Evolutionary conservation across 352 stramenopile species (phyloP).

Genomic region (Pythium vanterpoolii): DNA sequence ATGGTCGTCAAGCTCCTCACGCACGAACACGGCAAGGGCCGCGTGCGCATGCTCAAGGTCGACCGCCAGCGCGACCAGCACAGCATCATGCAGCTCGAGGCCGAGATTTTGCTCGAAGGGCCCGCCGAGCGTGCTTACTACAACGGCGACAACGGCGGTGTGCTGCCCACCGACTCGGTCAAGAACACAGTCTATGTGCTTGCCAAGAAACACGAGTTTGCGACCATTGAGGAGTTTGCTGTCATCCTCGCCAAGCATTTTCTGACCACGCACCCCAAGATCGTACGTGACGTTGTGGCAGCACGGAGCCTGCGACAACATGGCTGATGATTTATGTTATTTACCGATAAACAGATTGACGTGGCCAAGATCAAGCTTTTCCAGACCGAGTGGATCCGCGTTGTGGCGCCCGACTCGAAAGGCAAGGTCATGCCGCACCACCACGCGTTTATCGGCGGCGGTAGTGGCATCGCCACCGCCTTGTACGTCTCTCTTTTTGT

Average conservation of each 20-base stretch:
- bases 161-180: constrained; percentile 87
- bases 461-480: constrained; percentile 49
- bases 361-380: constrained; percentile 75
- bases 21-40: constrained; percentile 85
- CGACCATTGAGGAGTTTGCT: constrained; percentile 85
- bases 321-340: background rate
- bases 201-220: constrained; percentile 86
- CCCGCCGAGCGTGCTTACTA: constrained; percentile 78
- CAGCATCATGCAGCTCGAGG: constrained; percentile 77
- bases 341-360: constrained; percentile 35
- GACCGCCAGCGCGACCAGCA: constrained; percentile 72
- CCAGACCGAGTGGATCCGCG: constrained; percentile 70
- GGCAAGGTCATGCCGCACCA: constrained; percentile 57
- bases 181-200: constrained; percentile 91
- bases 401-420: constrained; percentile 50
- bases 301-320: no score
- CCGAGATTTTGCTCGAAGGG: constrained; percentile 81
- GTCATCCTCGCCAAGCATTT: constrained; percentile 88
- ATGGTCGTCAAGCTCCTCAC: constrained; percentile 74
- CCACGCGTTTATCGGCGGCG: constrained; percentile 70
- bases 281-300: constrained; percentile 33
- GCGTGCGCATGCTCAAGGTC: constrained; percentile 86
- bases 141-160: constrained; percentile 76
- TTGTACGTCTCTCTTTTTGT: constrained; percentile 39
- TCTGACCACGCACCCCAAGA: constrained; percentile 66